A percentile compares a stretch with the other conserved stretches of the same genome.
phyloP scores from a whole-genome alignment of 1,139 yeast genomes.

The Groenewaldozyma sp. region DNA sequence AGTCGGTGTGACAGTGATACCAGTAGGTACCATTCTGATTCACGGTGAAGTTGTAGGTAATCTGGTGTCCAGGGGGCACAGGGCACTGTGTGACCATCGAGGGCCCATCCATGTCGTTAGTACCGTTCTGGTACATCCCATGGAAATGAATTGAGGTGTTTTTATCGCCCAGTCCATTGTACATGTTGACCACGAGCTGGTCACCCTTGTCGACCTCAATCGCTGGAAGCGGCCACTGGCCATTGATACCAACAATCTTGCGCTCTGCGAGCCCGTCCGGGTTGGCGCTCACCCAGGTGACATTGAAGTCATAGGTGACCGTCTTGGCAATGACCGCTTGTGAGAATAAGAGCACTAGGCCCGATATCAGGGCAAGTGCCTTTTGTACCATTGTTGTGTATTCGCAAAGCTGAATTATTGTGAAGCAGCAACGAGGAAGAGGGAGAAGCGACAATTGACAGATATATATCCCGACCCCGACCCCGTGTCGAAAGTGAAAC shows the following conservation, averaged over 20 bases:
- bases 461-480: too few relatives aligned
- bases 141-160: slow-evolving; percentile 85
- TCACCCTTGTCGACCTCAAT: slow-evolving; percentile 67
- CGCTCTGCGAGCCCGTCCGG: slow-evolving; percentile 67
- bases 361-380: too few relatives aligned
- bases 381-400: neutral
- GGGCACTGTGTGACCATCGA: slow-evolving; percentile 84
- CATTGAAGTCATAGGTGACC: slow-evolving; percentile 60
- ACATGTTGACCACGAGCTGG: slow-evolving; percentile 53
- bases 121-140: slow-evolving; percentile 77
- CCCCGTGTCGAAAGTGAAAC: too few relatives aligned
- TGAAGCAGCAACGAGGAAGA: neutral
- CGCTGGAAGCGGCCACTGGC: slow-evolving; percentile 77
- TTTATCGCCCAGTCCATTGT: slow-evolving; percentile 51
- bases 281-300: slow-evolving; percentile 64
- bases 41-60: slow-evolving; percentile 71
- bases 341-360: too few relatives aligned
- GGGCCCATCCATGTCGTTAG: slow-evolving; percentile 83
- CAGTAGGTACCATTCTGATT: slow-evolving; percentile 84
- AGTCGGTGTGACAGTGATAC: slow-evolving; percentile 90
- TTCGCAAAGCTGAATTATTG: neutral
- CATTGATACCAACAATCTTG: slow-evolving; percentile 69
- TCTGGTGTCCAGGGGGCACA: slow-evolving; percentile 62
- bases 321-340: slow-evolving; percentile 39
- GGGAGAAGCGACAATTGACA: neutral